Evolutionary conservation across 78 protist species (phyloP).

Genomic region (Cavenderia fasciculata): DNA sequence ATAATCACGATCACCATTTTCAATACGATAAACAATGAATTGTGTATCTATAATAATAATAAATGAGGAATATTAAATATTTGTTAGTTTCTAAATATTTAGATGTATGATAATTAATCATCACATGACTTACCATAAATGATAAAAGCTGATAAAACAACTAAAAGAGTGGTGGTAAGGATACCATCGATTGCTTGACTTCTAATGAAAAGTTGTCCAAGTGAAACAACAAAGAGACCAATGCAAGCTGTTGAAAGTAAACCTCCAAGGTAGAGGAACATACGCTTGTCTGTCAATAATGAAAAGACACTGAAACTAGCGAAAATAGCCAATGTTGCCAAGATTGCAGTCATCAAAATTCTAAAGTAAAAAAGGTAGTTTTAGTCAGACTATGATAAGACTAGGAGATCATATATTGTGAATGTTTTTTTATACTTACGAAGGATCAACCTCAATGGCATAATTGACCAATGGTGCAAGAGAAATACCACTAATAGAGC

Average conservation of each 20-base stretch:
- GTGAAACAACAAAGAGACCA: conserved; percentile 7
- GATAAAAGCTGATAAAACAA: background rate
- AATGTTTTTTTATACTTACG: conserved; percentile 13
- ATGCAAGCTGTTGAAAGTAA: conserved; percentile 3
- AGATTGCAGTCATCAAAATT: conserved; percentile 18
- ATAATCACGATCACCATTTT: conserved; percentile 1
- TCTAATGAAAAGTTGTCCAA: background rate
- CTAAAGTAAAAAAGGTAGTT: background rate
- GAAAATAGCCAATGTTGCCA: conserved; percentile 43
- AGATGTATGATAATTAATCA: background rate
- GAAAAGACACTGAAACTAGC: conserved; percentile 26
- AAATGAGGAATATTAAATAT: background rate
- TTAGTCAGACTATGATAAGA: background rate
- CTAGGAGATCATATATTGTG: background rate
- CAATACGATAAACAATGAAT: conserved; percentile 40
- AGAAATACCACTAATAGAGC: conserved; percentile 19
- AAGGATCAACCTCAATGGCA: background rate
- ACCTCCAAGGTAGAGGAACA: conserved; percentile 13
- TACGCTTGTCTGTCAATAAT: conserved; percentile 34
- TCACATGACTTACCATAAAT: conserved; percentile 1
- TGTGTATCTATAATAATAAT: conserved; percentile 21
- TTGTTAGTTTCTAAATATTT: background rate
- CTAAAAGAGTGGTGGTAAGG: background rate
- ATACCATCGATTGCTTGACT: conserved; percentile 6
- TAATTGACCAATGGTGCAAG: conserved; percentile 3